Base-by-base conservation (phyloP, 805 yeast species). In the Metschnikowia colocasiae region DNA sequence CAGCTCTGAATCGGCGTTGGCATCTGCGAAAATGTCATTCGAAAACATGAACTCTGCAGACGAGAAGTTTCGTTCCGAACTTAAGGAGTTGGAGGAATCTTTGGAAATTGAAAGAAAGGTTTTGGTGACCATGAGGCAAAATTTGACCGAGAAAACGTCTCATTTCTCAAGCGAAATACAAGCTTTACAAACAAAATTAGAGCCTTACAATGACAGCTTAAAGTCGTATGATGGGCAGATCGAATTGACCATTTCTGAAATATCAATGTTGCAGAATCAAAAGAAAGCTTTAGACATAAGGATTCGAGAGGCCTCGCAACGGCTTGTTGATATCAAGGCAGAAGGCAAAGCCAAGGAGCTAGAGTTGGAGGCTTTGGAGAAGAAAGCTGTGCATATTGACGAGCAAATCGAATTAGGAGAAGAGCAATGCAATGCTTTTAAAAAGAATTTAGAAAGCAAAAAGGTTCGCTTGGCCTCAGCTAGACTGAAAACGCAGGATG, bases 121-220 rank as follows among this genome's bases (percentile, higher is more conserved):
- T n/a, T 66, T 92, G 19, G 85, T 82, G 45, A 75, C 75, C 22
- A 81, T 91, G 10, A 80, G 90, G 57, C 55, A 73, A 6, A 80
- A 79, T 25, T 73, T 94, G 39, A 81, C 88, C 7, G 83, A 80
- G 40, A 87, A 88, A 60, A 92, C 98, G 0, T 75, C 81, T 9
- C 81, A 69, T 2, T 75, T 85, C 46, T 79, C 91, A 1, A 76
- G 74, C 7, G 77, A 86, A 57, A 85, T 91, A 43, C 85, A 80
- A 54, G 56, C 59, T 12, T 66, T 82, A 33, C 91, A 87, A 60
- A 74, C 72, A 6, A 74, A 83, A 50, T 67, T 89, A 6, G 91
- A 87, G 54, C 99, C 98, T 0, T 89, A 95, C 91, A 81, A 80
- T 49, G 83, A 78, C 23, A 76, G 81, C 52, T 67, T 90, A 26